These are phyloP conservation scores for Sisymbrium irio DNA, from an alignment of 345 rosid species.

Conservation along the genomic window DNA sequence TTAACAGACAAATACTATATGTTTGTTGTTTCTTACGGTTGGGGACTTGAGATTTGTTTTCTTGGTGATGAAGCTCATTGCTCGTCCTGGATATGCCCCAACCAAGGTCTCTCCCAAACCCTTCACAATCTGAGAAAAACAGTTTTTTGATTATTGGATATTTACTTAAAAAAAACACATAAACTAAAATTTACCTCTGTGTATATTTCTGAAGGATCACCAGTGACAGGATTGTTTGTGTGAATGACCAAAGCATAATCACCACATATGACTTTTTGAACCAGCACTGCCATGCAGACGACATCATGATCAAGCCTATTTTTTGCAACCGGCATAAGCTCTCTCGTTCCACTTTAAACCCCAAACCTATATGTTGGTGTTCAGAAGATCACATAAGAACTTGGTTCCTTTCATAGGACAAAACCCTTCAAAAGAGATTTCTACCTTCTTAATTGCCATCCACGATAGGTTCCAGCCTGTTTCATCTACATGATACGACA, in stretches of 20 bases:
- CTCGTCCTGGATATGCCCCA: conserved; percentile 97
- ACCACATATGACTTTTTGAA: conserved; percentile 87
- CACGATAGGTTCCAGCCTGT: conserved; percentile 85
- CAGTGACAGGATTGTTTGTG: conserved; percentile 94
- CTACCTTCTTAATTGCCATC: conserved; percentile 89
- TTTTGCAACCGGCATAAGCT: conserved; percentile 86
- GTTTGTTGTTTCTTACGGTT: conserved; percentile 47
- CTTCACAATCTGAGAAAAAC: conserved; percentile 58
- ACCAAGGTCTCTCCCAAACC: conserved; percentile 97
- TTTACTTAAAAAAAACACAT: not conserved
- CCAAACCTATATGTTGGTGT: conserved; percentile 63
- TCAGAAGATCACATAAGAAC: not conserved
- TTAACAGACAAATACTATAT: not conserved
- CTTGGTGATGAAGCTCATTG: conserved; percentile 88
- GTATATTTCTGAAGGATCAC: conserved; percentile 82
- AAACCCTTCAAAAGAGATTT: not conserved
- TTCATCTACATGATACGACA: conserved; percentile 90
- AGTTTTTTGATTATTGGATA: not conserved
- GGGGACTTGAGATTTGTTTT: conserved; percentile 73
- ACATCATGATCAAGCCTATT: conserved; percentile 72
- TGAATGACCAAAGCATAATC: conserved; percentile 97
- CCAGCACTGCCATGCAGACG: conserved; percentile 93
- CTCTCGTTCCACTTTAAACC: conserved; percentile 99
- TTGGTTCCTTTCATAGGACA: conserved; percentile 9
- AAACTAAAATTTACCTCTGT: conserved; percentile 56